Conservation (phyloP, 495 filamentous ascomycete species). For the Geoglossum glabrum region DNA sequence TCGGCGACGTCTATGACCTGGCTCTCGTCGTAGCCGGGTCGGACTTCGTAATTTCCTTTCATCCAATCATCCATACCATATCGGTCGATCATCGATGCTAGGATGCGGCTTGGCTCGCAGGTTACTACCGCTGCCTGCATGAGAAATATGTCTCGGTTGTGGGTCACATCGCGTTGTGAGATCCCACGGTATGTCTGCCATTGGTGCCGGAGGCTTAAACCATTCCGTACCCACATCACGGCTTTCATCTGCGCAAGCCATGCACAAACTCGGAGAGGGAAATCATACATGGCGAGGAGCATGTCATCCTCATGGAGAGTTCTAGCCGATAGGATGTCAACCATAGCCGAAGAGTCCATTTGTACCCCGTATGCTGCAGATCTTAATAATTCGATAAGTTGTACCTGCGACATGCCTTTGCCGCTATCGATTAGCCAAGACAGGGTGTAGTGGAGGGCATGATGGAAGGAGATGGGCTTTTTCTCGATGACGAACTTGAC, state of each 20-base stretch:
- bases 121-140: slow-evolving; percentile 78
- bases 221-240: slow-evolving; percentile 96
- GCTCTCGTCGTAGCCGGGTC: slow-evolving; percentile 50
- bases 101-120: slow-evolving; percentile 54
- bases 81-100: slow-evolving; percentile 78
- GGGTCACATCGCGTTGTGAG: slow-evolving; percentile 67
- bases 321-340: slow-evolving; percentile 14
- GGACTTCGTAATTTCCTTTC: slow-evolving; percentile 52
- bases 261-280: slow-evolving; percentile 75
- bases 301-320: slow-evolving; percentile 49
- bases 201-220: slow-evolving; percentile 85
- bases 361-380: slow-evolving; percentile 40
- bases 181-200: slow-evolving; percentile 82
- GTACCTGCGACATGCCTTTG: slow-evolving; percentile 45
- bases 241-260: slow-evolving; percentile 98
- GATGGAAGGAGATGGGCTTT: slow-evolving; percentile 91
- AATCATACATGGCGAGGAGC: slow-evolving; percentile 77
- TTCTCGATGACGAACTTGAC: slow-evolving; percentile 75
- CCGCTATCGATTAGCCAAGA: slow-evolving; percentile 91
- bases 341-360: slow-evolving; percentile 33
- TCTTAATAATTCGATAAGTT: slow-evolving; percentile 42
- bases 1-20: slow-evolving; percentile 86
- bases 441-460: slow-evolving; percentile 88
- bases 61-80: slow-evolving; percentile 86
- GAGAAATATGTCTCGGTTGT: slow-evolving; percentile 87